These are phyloP conservation scores for Asterella californica DNA, from an alignment of 225 moss, liverwort and hornwort species.

Conservation along the genomic window DNA sequence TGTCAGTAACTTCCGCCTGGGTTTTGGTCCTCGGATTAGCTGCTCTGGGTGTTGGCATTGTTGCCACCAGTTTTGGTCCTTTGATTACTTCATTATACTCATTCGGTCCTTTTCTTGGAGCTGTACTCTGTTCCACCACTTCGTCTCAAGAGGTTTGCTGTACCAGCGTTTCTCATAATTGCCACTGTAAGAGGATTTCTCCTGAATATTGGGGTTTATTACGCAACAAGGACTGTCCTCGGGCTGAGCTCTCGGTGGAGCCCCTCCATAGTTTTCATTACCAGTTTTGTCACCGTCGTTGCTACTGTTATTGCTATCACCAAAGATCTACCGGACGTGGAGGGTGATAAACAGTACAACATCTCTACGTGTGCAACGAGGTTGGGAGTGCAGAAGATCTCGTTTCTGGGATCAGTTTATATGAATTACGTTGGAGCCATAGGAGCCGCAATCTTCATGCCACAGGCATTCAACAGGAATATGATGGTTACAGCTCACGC, in stretches of 20 bases:
- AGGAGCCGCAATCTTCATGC: slow-evolving; percentile 58
- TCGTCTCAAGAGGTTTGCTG: slow-evolving; percentile 74
- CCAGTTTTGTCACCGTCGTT: slow-evolving; percentile 81
- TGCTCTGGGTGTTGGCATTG: slow-evolving; percentile 57
- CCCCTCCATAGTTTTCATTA: slow-evolving; percentile 89
- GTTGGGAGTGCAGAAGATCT: slow-evolving; percentile 72
- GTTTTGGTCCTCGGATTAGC: slow-evolving; percentile 61
- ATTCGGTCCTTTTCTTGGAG: slow-evolving; percentile 67
- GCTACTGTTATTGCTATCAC: slow-evolving; percentile 93
- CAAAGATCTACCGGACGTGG: slow-evolving; percentile 84
- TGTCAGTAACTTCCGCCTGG: slow-evolving; percentile 82
- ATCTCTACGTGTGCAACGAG: slow-evolving; percentile 81
- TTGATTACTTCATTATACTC: slow-evolving; percentile 69
- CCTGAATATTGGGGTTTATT: slow-evolving; percentile 89
- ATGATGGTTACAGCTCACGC: slow-evolving; percentile 70
- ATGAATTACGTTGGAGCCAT: slow-evolving; percentile 77
- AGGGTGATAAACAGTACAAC: slow-evolving; percentile 77
- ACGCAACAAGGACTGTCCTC: slow-evolving; percentile 84
- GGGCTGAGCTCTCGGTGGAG: slow-evolving; percentile 71
- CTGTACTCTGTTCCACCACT: slow-evolving; percentile 90
- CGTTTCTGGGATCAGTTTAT: slow-evolving; percentile 68
- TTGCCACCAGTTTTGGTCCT: slow-evolving; percentile 70
- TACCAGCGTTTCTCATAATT: slow-evolving; percentile 88
- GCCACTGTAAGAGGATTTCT: slow-evolving; percentile 89
- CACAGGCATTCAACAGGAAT: slow-evolving; percentile 56